phyloP scores from a whole-genome alignment of 1,139 yeast genomes.

The Debaryomycetaceae sp. region DNA sequence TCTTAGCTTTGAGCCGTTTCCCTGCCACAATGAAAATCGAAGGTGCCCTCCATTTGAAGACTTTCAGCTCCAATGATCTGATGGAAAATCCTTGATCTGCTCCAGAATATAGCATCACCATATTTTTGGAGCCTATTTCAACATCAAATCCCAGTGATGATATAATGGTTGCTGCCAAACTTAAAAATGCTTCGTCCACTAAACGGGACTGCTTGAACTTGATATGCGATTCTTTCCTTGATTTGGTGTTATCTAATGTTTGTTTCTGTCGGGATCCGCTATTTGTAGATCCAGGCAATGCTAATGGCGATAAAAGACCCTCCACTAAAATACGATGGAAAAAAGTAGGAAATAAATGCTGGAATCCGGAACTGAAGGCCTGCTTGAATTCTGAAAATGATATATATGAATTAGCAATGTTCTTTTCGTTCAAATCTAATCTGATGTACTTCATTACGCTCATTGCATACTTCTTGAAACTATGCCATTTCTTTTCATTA shows the following conservation, averaged over 20 bases:
- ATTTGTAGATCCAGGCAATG: background rate
- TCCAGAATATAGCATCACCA: slow-evolving; percentile 69
- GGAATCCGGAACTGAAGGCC: slow-evolving; percentile 28
- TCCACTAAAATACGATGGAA: slow-evolving; percentile 33
- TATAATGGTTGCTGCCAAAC: slow-evolving; percentile 38
- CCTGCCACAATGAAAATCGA: slow-evolving; percentile 72
- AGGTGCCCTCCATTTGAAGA: slow-evolving; percentile 90
- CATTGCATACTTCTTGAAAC: slow-evolving; percentile 30
- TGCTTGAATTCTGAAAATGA: slow-evolving; percentile 30
- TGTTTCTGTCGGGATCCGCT: background rate
- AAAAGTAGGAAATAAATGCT: slow-evolving; percentile 35
- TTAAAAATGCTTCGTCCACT: slow-evolving; percentile 36
- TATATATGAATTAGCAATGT: slow-evolving; percentile 20
- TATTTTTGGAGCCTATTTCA: slow-evolving; percentile 32
- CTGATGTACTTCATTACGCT: slow-evolving; percentile 47
- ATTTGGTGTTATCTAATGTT: background rate
- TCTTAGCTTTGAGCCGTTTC: slow-evolving; percentile 41
- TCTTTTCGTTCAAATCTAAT: slow-evolving; percentile 20
- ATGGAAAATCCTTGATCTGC: slow-evolving; percentile 81
- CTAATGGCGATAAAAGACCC: slow-evolving; percentile 14
- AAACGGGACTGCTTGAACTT: slow-evolving; percentile 31
- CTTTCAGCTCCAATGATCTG: slow-evolving; percentile 78
- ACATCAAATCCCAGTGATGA: slow-evolving; percentile 16
- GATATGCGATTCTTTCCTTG: background rate
- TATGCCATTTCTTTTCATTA: slow-evolving; percentile 23